Evolutionary conservation across 2,329 filamentous ascomycete genomes (phyloP).

Genomic region (Rhexocercosporidium sp.): DNA sequence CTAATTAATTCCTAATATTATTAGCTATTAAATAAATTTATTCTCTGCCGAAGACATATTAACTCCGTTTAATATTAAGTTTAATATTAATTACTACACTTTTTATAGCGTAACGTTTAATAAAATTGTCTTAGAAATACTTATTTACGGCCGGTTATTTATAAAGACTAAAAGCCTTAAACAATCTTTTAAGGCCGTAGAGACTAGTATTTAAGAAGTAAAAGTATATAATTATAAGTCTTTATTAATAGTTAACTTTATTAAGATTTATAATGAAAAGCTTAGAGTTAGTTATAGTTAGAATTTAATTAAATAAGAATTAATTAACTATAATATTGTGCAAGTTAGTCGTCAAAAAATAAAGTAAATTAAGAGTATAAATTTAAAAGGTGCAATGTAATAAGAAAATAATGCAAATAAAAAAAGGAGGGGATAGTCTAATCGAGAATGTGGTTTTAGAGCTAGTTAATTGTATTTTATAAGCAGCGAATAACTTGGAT

Average conservation of each 20-base stretch:
- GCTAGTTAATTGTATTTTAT: background rate
- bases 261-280: conserved; percentile 59
- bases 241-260: conserved; percentile 64
- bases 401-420: conserved; percentile 79
- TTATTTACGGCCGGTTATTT: conserved; percentile 78
- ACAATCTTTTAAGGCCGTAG: conserved; percentile 61
- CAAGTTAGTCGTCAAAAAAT: conserved; percentile 13
- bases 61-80: conserved; percentile 72
- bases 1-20: conserved; percentile 5
- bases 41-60: conserved; percentile 59
- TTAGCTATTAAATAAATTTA: conserved; percentile 70
- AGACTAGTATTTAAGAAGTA: background rate
- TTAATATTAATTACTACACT: conserved; percentile 69
- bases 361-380: conserved; percentile 31
- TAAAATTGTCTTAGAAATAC: conserved; percentile 80
- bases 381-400: conserved; percentile 80
- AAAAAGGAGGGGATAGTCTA: conserved; percentile 60
- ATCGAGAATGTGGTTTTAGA: conserved; percentile 50
- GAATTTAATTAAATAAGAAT: conserved; percentile 58
- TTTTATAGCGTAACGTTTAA: conserved; percentile 60
- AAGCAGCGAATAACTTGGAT: background rate
- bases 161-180: conserved; percentile 67
- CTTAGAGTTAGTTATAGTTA: conserved; percentile 75
- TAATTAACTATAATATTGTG: conserved; percentile 69
- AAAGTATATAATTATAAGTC: conserved; percentile 82